Percentiles rank a stretch among this genome's conserved stretches.
Evolutionary conservation across 257 asterid species (phyloP).

Genomic region (Petunia axillaris): DNA sequence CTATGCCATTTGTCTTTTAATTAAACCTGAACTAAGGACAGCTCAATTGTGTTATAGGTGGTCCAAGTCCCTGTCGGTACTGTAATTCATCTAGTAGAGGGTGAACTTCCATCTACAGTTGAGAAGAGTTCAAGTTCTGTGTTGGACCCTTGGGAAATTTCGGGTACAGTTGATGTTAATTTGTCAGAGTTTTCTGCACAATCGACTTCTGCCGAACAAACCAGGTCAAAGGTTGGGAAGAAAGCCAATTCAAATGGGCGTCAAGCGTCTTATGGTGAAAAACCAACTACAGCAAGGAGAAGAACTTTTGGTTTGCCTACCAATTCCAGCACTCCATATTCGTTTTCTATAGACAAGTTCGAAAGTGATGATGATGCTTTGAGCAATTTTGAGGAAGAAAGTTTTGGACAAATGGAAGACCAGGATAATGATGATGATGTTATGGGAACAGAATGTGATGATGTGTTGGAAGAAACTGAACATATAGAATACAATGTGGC

Average conservation of each 20-base stretch:
- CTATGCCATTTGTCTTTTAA: conserved; percentile 24
- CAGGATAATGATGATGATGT: conserved; percentile 35
- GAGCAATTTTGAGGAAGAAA: conserved; percentile 37
- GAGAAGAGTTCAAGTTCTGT: conserved; percentile 61
- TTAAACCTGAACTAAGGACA: conserved; percentile 15
- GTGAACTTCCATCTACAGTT: conserved; percentile 71
- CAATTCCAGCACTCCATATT: conserved; percentile 28
- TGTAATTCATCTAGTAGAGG: conserved; percentile 77
- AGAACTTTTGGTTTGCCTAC: conserved; percentile 21
- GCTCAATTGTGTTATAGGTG: conserved; percentile 50
- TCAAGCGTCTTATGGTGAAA: conserved; percentile 18
- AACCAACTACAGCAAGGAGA: conserved; percentile 30
- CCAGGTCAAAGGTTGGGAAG: conserved; percentile 29
- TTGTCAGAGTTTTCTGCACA: conserved; percentile 44
- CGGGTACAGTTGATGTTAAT: conserved; percentile 57
- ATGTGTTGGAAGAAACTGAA: conserved; percentile 46
- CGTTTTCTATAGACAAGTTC: conserved; percentile 37
- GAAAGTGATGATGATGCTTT: conserved; percentile 30
- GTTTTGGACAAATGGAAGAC: conserved; percentile 43
- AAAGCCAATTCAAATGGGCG: not conserved
- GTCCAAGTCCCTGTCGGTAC: conserved; percentile 90
- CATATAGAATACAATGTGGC: conserved; percentile 65
- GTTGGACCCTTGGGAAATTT: conserved; percentile 89
- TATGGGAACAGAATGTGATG: conserved; percentile 49
- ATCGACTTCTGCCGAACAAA: conserved; percentile 28